Conservation (phyloP, 371 early-diverging fungal species). For the Lichtheimia hyalospora region DNA sequence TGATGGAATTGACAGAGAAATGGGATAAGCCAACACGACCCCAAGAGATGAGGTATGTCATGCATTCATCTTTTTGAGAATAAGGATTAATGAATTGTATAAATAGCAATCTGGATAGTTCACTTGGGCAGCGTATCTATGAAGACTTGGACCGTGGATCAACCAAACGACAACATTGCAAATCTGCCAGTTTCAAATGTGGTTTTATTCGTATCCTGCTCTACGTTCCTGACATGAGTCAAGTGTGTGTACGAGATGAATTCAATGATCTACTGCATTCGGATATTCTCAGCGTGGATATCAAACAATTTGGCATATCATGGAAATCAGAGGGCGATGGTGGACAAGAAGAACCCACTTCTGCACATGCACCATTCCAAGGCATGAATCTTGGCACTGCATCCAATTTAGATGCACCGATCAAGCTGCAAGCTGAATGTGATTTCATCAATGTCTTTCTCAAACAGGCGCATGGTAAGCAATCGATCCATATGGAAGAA, state of each 20-base stretch:
- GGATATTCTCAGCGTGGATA: slow-evolving; percentile 39
- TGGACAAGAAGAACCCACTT: neutral
- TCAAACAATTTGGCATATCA: slow-evolving; percentile 21
- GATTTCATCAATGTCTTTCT: slow-evolving; percentile 46
- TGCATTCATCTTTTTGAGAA: neutral
- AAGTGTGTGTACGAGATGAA: slow-evolving; percentile 28
- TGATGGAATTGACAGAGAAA: slow-evolving; percentile 17
- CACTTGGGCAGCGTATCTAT: slow-evolving; percentile 21
- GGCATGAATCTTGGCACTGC: neutral
- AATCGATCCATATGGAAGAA: too few relatives aligned
- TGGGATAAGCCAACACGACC: neutral
- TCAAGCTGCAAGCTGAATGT: slow-evolving; percentile 36
- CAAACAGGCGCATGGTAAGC: slow-evolving; percentile 28
- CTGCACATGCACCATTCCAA: slow-evolving; percentile 6
- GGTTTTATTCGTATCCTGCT: slow-evolving; percentile 43
- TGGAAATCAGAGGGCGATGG: slow-evolving; percentile 17
- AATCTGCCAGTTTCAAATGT: slow-evolving; percentile 25
- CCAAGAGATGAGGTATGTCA: slow-evolving; percentile 11
- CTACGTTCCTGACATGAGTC: slow-evolving; percentile 49
- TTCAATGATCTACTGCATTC: slow-evolving; percentile 33
- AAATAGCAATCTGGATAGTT: slow-evolving; percentile 5
- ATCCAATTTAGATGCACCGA: slow-evolving; percentile 14
- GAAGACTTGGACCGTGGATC: slow-evolving; percentile 23
- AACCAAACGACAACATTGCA: slow-evolving; percentile 11
- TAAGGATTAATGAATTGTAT: neutral